Base-by-base conservation (phyloP, 2,329 filamentous ascomycete genomes). In the Arthrobotrys iridis region DNA sequence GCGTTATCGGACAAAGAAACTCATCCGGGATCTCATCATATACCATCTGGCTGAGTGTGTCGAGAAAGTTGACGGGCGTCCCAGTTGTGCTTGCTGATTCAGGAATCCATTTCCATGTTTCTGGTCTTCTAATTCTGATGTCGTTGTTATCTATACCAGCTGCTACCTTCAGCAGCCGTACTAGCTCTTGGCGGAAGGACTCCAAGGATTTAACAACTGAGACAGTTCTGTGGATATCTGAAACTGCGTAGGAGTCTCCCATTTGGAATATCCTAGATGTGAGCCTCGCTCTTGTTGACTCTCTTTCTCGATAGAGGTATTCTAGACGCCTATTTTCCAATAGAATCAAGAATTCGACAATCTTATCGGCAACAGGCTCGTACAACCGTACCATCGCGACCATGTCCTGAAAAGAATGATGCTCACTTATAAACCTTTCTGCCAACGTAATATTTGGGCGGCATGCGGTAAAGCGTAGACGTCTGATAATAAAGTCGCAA, bases 1-100 rank as follows among this genome's bases (percentile, higher is more conserved):
- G 79, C 10, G 78, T 80, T 52, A 83, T 82, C 2, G 81, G 81
- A 52, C 82, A 82, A 1, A 76, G 33, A 62, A 79, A 26, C 77
- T 0, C 80, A 75, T 5, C 77, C 24, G 30, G 81, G 79, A 24
- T 81, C n/a, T n/a, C n/a, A n/a, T n/a, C n/a, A n/a, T n/a, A n/a
- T n/a, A n/a, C n/a, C n/a, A n/a, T n/a, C n/a, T 74, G 33, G 79
- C 73, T 35, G n/a, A n/a, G n/a, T n/a, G n/a, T n/a, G n/a, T n/a
- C n/a, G n/a, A n/a, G n/a, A 22, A 22, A 24, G 43, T 2, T 48
- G 20, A 10, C 13, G 43, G 15, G 15, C 3, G 18, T 10, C 66
- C 55, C 64, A 60, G 48, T 74, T 78, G 74, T 67, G 65, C 63
- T 43, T 52, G 71, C 75, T 48, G n/a, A 13, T 8, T 10, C n/a